Percentiles rank a stretch among this genome's conserved stretches.
Conservation (phyloP, 192 early-diverging fungal genomes). For the Linnemannia schmuckeri region DNA sequence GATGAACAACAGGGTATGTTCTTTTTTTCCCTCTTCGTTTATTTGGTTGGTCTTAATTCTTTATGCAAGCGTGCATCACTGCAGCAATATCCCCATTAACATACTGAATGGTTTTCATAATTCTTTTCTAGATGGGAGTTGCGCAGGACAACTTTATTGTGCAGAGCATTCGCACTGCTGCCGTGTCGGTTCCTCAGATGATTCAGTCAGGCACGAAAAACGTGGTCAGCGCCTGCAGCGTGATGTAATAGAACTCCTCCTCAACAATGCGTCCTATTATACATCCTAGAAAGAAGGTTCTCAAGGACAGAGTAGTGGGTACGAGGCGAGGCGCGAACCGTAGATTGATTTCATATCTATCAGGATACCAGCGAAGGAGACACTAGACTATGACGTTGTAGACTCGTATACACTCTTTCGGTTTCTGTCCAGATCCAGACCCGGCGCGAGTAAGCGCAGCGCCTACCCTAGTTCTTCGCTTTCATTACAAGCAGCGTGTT, state of each 20-base stretch:
- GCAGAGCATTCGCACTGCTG: constrained; percentile 53
- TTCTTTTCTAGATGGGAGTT: constrained; percentile 34
- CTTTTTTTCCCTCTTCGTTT: not conserved
- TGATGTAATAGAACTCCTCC: constrained; percentile 24
- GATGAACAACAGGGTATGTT: constrained; percentile 45
- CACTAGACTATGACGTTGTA: too few species aligned
- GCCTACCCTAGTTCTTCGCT: not conserved
- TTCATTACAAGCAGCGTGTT: not conserved
- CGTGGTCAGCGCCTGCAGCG: constrained; percentile 36
- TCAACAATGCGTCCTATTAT: not conserved
- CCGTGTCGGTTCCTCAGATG: constrained; percentile 46
- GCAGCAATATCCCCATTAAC: not conserved
- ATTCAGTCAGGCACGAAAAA: constrained; percentile 33
- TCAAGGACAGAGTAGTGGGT: too few species aligned
- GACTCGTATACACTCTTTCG: too few species aligned
- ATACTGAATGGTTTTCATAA: not conserved
- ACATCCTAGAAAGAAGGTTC: not conserved
- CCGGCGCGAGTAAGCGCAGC: not conserved
- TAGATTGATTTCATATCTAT: not conserved
- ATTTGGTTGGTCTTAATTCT: not conserved
- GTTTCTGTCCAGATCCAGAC: too few species aligned
- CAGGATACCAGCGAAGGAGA: not conserved
- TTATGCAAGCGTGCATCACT: not conserved
- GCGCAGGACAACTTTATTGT: constrained; percentile 63
- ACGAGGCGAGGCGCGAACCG: not conserved